These are phyloP conservation scores for Eucalyptus erythrocorys DNA, from an alignment of 345 rosid genomes.

Conservation along the genomic window DNA sequence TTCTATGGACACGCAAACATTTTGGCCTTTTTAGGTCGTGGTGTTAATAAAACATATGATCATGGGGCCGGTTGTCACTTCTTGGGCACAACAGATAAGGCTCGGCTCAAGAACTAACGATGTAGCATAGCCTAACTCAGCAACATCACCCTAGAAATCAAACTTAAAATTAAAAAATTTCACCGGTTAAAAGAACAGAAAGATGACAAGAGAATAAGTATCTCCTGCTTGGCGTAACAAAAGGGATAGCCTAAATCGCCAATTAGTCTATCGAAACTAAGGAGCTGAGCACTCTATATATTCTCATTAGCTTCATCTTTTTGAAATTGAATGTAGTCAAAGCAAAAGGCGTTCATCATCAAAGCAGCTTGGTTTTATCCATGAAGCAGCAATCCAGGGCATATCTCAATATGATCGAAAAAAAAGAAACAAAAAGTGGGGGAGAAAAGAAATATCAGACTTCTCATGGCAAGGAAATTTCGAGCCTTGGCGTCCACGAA, in stretches of 20 bases:
- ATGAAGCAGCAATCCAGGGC: not conserved
- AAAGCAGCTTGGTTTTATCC: not conserved
- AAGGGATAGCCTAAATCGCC: not conserved
- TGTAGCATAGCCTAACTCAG: not conserved
- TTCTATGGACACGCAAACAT: not conserved
- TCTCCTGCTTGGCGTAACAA: not conserved
- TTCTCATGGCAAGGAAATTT: not conserved
- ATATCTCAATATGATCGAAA: not conserved
- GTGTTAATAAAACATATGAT: not conserved
- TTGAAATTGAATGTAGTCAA: not conserved
- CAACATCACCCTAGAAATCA: not conserved
- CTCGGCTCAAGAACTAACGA: not conserved
- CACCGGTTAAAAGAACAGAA: not conserved
- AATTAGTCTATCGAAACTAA: not conserved
- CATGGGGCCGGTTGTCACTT: not conserved
- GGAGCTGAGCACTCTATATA: not conserved
- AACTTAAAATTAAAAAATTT: not conserved
- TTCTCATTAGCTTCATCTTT: not conserved
- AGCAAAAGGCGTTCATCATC: not conserved
- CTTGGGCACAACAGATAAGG: not conserved
- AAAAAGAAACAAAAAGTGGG: not conserved
- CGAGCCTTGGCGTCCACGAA: not conserved
- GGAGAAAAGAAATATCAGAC: not conserved
- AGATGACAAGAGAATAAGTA: not conserved
- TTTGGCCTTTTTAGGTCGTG: not conserved